Evolutionary conservation across 257 asterid species (phyloP), one percentile per base, ranked within the genome.

Genomic region (Dorcoceras hygrometricum): DNA sequence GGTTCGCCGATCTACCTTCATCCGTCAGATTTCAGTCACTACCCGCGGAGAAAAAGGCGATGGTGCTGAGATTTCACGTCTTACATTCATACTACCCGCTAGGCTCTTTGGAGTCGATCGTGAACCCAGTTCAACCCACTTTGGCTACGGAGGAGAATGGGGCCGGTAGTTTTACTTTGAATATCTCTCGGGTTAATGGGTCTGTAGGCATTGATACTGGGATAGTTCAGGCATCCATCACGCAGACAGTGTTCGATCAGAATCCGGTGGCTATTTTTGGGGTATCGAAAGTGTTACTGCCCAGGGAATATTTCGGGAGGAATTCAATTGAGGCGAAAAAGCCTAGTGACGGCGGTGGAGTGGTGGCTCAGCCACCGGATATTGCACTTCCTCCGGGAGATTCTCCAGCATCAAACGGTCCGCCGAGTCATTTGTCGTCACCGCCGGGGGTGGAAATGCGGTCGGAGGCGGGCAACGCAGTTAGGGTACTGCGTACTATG

Each of bases 201-300:
- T 82, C 93, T 0, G 84, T 92, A 18, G 83, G 83, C 19, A 92
- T 92, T 54, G 87, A 83, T 46, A 87, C 91, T 18, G 98, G 98
- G 3, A 71, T 89, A 36, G 86, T 86, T 6, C 77, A 51, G 74
- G 98, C 97, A 0, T 80, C 88, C 22, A 87, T 92, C 5, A 89
- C 98, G 0, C 96, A 86, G 24, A 92, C 97, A 43, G 95, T 89
- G 54, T 84, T 87, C 70, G 97, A 92, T 77, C 93, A 89, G 76
- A 92, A 92, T 6, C 98, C 98, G 8, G 93, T 92, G 18, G 89
- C 97, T 0, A 89, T 92, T 46, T 92, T 92, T 23, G 97, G 98
- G 53, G 80, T 92, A 4, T 92, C 96, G 0, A 77, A 66, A 48
- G 98, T 92, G 0, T 73, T 92, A 58, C 76, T 92, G 60, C 97